Evolutionary conservation across 75 land plant genomes (phyloP).

Genomic region (Cupressus sempervirens): DNA sequence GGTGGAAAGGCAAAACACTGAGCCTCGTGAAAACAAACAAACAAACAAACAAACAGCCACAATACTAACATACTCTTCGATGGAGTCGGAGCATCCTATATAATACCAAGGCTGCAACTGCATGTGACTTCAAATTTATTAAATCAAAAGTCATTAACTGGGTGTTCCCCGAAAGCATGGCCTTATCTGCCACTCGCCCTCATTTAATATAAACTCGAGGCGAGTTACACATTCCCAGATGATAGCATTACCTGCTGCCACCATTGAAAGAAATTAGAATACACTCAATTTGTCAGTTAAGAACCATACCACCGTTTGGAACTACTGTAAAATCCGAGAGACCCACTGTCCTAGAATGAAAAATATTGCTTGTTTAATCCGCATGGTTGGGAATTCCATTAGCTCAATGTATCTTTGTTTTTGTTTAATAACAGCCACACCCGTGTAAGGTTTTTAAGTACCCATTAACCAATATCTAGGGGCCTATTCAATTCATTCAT

Average conservation of each 20-base stretch:
- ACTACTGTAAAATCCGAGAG: not conserved
- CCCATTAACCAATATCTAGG: not conserved
- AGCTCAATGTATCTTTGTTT: not conserved
- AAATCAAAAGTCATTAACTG: not conserved
- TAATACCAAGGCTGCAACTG: slow-evolving; percentile 5
- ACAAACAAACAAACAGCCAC: not conserved
- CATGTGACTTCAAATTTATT: slow-evolving; percentile 8
- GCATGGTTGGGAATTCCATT: slow-evolving; percentile 1
- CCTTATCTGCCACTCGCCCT: slow-evolving; percentile 12
- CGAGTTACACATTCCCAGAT: not conserved
- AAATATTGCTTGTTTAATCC: not conserved
- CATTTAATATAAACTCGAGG: slow-evolving; percentile 4
- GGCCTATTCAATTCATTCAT: not conserved
- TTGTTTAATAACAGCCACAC: slow-evolving; percentile 3
- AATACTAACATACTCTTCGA: not conserved
- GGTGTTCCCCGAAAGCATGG: slow-evolving; percentile 11
- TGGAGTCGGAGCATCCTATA: not conserved
- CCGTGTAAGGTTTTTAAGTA: not conserved
- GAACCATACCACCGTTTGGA: slow-evolving; percentile 6
- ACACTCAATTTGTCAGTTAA: not conserved
- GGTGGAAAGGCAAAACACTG: slow-evolving; percentile 7
- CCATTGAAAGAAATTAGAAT: not conserved
- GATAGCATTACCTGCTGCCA: slow-evolving; percentile 5
- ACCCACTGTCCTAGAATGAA: not conserved
- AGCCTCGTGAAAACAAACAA: slow-evolving; percentile 6